Evolutionary conservation across 2,329 filamentous ascomycete species (phyloP).

Genomic region (Hypoxylon sp.): DNA sequence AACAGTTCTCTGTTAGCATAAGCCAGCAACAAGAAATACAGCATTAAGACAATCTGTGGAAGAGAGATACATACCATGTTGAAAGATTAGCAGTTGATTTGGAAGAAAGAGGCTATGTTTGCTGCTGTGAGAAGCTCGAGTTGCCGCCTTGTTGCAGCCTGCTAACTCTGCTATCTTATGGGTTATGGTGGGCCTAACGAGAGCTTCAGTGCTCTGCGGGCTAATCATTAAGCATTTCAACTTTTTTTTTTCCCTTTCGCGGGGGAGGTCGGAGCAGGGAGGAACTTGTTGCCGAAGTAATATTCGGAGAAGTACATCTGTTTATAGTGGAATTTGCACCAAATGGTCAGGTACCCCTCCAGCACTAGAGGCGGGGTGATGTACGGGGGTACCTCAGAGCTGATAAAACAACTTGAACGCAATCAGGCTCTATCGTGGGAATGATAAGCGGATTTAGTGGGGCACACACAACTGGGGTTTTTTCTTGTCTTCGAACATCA

Average conservation of each 20-base stretch:
- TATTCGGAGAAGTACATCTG: conserved; percentile 5
- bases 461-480: conserved; percentile 35
- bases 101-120: neutral
- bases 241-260: conserved; percentile 29
- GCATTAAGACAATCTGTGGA: neutral
- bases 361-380: conserved; percentile 18
- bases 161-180: conserved; percentile 11
- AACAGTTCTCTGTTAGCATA: conserved; percentile 22
- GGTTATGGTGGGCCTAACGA: conserved; percentile 28
- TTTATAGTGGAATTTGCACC: neutral
- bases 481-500: conserved; percentile 17
- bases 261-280: conserved; percentile 24
- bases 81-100: neutral
- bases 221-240: conserved; percentile 11
- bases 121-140: conserved; percentile 15
- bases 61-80: conserved; percentile 21
- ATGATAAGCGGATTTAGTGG: conserved; percentile 25
- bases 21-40: neutral
- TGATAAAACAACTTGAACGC: neutral
- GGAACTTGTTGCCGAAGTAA: conserved; percentile 16
- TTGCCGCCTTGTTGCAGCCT: neutral
- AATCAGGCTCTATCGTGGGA: neutral
- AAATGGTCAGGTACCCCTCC: neutral
- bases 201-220: conserved; percentile 31
- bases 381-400: neutral